A percentile compares a stretch with the other conserved stretches of the same genome.
phyloP scores from a whole-genome alignment of 805 yeast genomes.

The Saccharomycopsis sp. region DNA sequence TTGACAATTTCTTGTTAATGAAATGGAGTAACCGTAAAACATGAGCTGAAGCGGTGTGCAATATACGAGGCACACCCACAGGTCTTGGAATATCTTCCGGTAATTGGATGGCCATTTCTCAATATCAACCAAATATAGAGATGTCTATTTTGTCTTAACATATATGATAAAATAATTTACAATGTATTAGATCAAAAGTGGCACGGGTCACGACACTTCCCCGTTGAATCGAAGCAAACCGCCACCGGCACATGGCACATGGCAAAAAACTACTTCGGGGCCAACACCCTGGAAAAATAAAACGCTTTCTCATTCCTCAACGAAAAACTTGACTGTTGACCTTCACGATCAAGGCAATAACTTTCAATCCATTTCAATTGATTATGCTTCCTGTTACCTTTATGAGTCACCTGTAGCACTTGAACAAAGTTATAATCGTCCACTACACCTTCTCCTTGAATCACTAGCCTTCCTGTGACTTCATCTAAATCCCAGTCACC shows the following conservation, averaged over 20 bases:
- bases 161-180: no score
- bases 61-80: no score
- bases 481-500: constrained; percentile 56
- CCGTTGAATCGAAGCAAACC: no score
- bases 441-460: constrained; percentile 42
- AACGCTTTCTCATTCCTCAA: constrained; percentile 72
- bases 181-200: no score
- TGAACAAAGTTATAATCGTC: constrained; percentile 57
- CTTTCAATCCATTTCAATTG: constrained; percentile 67
- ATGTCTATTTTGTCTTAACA: no score
- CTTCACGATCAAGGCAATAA: constrained; percentile 49
- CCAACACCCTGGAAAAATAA: constrained; percentile 57
- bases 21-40: constrained; percentile 1
- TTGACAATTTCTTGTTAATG: constrained; percentile 21
- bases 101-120: constrained; percentile 5
- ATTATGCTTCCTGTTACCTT: constrained; percentile 60
- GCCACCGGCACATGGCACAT: no score
- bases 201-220: no score
- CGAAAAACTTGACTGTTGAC: constrained; percentile 48
- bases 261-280: constrained; percentile 27
- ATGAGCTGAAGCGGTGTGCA: neutral
- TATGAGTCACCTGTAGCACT: constrained; percentile 48
- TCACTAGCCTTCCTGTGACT: constrained; percentile 31
- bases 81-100: no score
- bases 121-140: neutral